Conservation (phyloP, 352 stramenopile species). For the Pelagophyceae sp. region DNA sequence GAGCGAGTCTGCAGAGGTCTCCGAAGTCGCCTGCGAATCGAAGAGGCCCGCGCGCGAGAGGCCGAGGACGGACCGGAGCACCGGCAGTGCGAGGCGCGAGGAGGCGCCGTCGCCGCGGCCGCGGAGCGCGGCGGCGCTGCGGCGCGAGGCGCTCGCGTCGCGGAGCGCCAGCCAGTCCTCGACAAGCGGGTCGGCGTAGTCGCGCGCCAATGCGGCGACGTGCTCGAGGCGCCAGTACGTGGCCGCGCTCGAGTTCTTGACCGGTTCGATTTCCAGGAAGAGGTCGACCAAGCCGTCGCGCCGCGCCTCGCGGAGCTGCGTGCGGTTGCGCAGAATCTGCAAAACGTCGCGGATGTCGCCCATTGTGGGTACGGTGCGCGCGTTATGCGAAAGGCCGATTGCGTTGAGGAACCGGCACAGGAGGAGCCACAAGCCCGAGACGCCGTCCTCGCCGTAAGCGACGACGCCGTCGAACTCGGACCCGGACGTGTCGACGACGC, state of each 20-base stretch:
- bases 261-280: slow-evolving; percentile 16
- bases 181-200: neutral
- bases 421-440: slow-evolving; percentile 74
- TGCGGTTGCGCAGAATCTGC: neutral
- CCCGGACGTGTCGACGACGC: slow-evolving; percentile 66
- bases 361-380: slow-evolving; percentile 27
- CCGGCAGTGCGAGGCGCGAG: neutral
- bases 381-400: slow-evolving; percentile 54
- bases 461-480: slow-evolving; percentile 50
- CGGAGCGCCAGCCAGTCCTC: neutral
- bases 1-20: no score
- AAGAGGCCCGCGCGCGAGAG: no score
- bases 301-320: neutral
- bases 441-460: slow-evolving; percentile 54
- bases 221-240: neutral
- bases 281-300: neutral
- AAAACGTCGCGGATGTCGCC: neutral
- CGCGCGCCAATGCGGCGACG: neutral
- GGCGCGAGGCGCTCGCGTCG: neutral
- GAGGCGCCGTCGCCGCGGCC: neutral
- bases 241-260: neutral
- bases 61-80: neutral
- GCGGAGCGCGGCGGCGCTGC: neutral
- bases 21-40: no score
- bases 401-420: slow-evolving; percentile 56